Evolutionary conservation across 306 rosid species (phyloP), one percentile per base, ranked within the genome.

Genomic region (Rubus parviflorus): DNA sequence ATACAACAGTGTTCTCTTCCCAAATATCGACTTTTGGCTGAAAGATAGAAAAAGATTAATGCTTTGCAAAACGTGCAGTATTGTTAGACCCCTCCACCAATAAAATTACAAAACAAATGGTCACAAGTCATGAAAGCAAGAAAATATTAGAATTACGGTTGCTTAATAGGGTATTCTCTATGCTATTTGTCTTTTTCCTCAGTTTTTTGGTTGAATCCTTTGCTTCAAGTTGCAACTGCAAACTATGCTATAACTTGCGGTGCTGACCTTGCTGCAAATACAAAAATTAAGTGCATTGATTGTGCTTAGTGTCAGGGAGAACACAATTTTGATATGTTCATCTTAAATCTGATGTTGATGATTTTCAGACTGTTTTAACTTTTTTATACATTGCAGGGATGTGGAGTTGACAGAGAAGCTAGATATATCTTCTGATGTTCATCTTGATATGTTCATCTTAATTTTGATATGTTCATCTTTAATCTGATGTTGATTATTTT

Each of bases 391-490:
- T 22, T 83, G 91, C 81, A 95, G 97, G 82, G 91, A 90, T 75
- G 97, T 95, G 87, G 97, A 90, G 82, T 83, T 90, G 82, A 95
- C 97, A 51, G 92, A 95, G 91, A 95, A 89, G 91, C 86, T 92
- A 78, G 88, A 95, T 78, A 85, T 56, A 54, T 92, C 97, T 77
- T 95, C 97, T 78, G 92, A n/a, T n/a, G n/a, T n/a, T n/a, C n/a
- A 67, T n/a, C 56, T 11, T 73, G 15, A 35, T 43, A 42, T n/a
- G 16, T 23, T 68, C 25, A 40, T 12, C 49, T 78, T 7, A n/a
- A 67, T n/a, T 68, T 11, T 73, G 15, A 35, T 43, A 42, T n/a
- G 16, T 23, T 68, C 25, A 40, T 12, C 49, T 78, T 7, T 14
- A 16, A 22, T 22, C 0, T 1, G 16, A 47, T 35, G 38, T 64